Evolutionary conservation across 441 rosid species (phyloP).

Genomic region (Theobroma grandiflorum): DNA sequence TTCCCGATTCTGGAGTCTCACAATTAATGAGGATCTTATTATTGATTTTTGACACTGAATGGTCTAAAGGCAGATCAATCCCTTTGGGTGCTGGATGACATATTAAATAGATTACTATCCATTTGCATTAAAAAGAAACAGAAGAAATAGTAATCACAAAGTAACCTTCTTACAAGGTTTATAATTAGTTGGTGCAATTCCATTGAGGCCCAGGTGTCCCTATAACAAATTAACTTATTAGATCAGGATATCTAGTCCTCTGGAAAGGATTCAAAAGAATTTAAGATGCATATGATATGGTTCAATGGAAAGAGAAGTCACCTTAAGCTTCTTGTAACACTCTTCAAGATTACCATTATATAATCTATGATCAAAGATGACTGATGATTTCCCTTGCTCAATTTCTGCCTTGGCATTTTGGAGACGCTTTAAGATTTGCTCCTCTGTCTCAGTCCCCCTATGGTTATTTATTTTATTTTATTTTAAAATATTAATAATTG

Average conservation of each 20-base stretch:
- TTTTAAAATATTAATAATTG: no score
- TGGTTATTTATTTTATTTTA: no score
- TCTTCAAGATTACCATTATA: constrained; percentile 75
- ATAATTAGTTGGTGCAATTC: constrained; percentile 44
- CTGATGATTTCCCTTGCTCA: constrained; percentile 69
- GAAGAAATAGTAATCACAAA: neutral
- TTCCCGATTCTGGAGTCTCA: constrained; percentile 48
- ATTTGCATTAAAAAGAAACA: constrained; percentile 19
- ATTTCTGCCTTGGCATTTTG: constrained; percentile 79
- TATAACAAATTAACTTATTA: constrained; percentile 34
- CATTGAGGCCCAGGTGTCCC: constrained; percentile 74
- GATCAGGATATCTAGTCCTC: constrained; percentile 9
- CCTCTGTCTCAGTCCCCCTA: constrained; percentile 95
- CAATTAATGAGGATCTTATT: constrained; percentile 58
- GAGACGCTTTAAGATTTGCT: constrained; percentile 78
- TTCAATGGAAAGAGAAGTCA: constrained; percentile 38
- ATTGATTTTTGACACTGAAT: constrained; percentile 57
- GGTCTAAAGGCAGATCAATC: constrained; percentile 64
- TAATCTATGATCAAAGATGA: constrained; percentile 68
- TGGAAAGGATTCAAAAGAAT: neutral
- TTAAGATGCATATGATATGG: neutral
- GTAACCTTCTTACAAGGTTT: constrained; percentile 55
- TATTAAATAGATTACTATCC: constrained; percentile 25
- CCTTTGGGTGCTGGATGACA: constrained; percentile 59
- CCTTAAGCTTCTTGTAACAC: constrained; percentile 86